Percentiles rank a stretch among this genome's conserved stretches.
Conservation (phyloP, 352 stramenopile species). For the Globisporangium camurandrum region DNA sequence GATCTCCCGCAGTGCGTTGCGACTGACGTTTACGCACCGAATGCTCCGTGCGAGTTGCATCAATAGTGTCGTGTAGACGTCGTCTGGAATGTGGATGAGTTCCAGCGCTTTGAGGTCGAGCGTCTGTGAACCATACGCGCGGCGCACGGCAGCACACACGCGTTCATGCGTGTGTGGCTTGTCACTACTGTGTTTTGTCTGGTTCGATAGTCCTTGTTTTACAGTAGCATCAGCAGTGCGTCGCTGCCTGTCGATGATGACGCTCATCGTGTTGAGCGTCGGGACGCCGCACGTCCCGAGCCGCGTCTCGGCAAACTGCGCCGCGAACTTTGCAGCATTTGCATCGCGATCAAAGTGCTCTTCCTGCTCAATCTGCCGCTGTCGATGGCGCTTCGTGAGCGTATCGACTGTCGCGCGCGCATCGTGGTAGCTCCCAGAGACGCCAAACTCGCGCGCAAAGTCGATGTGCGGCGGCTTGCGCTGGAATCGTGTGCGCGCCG, state of each 20-base stretch:
- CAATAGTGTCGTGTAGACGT: slow-evolving; percentile 55
- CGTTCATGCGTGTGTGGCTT: no score
- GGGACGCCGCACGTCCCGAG: slow-evolving; percentile 52
- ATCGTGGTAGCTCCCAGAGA: slow-evolving; percentile 32
- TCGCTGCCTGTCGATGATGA: slow-evolving; percentile 44
- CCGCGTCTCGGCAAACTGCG: slow-evolving; percentile 48
- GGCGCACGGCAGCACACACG: slow-evolving; percentile 48
- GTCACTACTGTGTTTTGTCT: slow-evolving; percentile 4
- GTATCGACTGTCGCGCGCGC: slow-evolving; percentile 38
- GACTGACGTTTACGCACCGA: slow-evolving; percentile 51
- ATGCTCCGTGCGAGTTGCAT: slow-evolving; percentile 59
- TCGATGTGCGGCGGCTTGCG: slow-evolving; percentile 55
- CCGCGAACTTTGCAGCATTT: slow-evolving; percentile 30
- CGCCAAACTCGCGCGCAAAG: slow-evolving; percentile 39
- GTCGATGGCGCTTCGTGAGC: slow-evolving; percentile 38
- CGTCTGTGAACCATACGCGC: slow-evolving; percentile 38
- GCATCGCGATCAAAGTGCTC: slow-evolving; percentile 37
- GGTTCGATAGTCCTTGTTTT: background rate
- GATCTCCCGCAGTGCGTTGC: slow-evolving; percentile 58
- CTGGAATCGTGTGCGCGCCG: slow-evolving; percentile 20
- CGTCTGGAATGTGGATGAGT: slow-evolving; percentile 46
- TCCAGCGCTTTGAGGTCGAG: slow-evolving; percentile 63
- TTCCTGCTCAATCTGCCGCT: slow-evolving; percentile 42
- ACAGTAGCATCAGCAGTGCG: background rate
- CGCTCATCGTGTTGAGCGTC: slow-evolving; percentile 56